These are phyloP conservation scores for Pouteria campechiana DNA, from an alignment of 179 eudicot genomes.

Conservation along the genomic window DNA sequence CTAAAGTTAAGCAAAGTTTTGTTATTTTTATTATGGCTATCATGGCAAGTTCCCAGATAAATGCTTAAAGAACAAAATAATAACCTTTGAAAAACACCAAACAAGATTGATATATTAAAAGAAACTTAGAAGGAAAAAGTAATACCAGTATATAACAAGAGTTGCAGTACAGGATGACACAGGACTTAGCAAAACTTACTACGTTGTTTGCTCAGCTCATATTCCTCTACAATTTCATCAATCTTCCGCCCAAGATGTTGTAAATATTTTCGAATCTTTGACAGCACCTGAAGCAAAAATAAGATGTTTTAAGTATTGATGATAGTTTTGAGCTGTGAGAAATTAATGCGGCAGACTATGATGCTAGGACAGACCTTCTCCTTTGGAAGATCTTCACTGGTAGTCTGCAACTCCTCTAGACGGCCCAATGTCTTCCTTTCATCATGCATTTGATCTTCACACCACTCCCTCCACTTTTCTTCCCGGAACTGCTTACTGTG, in stretches of 20 bases:
- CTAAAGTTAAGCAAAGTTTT: too few species aligned
- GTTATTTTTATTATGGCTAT: too few species aligned
- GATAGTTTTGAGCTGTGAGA: not conserved
- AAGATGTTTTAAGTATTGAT: not conserved
- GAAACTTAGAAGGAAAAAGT: too few species aligned
- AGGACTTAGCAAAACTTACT: too few species aligned
- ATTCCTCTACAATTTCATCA: conserved; percentile 67
- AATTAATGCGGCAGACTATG: not conserved
- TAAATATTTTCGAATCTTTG: conserved; percentile 81
- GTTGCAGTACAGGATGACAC: too few species aligned
- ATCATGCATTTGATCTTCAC: conserved; percentile 81
- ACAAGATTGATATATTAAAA: too few species aligned
- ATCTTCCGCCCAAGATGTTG: conserved; percentile 85
- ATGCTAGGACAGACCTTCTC: conserved; percentile 52
- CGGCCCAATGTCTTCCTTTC: conserved; percentile 85
- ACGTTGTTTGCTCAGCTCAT: too few species aligned
- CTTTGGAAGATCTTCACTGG: conserved; percentile 90
- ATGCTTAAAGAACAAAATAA: too few species aligned
- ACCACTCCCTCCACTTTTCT: conserved; percentile 99
- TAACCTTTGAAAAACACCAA: too few species aligned
- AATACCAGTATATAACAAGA: too few species aligned
- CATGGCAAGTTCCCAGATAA: too few species aligned
- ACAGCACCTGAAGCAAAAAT: conserved; percentile 46
- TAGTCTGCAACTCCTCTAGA: conserved; percentile 78
- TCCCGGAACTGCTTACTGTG: conserved; percentile 99